Base-by-base conservation (phyloP, 2,329 filamentous ascomycete species). In the Epichloe aotearoae region DNA sequence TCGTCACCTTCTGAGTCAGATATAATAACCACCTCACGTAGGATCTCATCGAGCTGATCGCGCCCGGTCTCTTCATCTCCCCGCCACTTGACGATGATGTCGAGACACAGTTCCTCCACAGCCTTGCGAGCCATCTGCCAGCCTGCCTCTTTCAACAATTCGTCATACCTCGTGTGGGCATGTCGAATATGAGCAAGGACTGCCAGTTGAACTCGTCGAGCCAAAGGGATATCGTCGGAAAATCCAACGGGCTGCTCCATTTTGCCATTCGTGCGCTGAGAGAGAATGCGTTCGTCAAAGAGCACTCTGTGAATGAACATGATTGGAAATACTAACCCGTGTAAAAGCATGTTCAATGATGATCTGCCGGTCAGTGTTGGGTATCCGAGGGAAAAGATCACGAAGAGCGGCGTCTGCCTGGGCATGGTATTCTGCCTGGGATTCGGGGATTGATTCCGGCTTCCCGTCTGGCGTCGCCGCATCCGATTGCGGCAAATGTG, bases 61-160 rank as follows among this genome's bases (percentile, higher is more conserved):
- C 80, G 76, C 26, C 81, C 81, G n/a, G 76, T 83, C 62, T 84
- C 81, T 62, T 84, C 81, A 57, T 84, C 81, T 50, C 81, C 81
- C 68, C 81, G 80, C 81, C 81, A 84, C 75, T 83, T 83, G 70
- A 83, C 76, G 63, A 84, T 75, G 49, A 80, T 70, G 56, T 83
- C 80, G 44, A 84, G 68, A 55, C 81, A 84, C 14, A 80, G 67
- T 34, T 72, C 65, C 57, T 83, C 78, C 43, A 83, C 79, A 40
- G 73, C 73, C 65, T 75, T 82, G 54, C 81, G 72, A 49, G 80
- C 79, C 59, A 78, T 79, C 47, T 70, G 66, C 71, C 78, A 83
- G 17, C 66, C 69, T 4, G 77, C 78, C 58, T 83, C 76, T 58
- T 64, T 74, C 15, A 83, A 66, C 17, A 84, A 67, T 52, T 75